Evolutionary conservation across 1,284 basidiomycete genomes (phyloP), one percentile per base, ranked within the genome.

Genomic region (Porogramme epimiltina): DNA sequence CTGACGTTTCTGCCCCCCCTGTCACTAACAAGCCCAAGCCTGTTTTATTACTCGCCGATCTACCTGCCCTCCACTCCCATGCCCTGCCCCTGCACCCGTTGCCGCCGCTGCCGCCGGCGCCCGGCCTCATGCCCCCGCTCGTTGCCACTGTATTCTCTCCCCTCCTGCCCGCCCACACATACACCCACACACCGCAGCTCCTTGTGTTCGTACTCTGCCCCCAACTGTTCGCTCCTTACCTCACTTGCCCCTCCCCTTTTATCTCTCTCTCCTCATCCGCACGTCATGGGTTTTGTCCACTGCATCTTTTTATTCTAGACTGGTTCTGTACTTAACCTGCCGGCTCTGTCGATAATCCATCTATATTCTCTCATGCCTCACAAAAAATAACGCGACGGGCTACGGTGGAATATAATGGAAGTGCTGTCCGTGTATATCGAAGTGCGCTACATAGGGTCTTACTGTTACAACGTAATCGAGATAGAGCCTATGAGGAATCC

Each of bases 241-340:
- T 37, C n/a, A 39, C 16, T 49, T 54, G 51, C 34, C 34, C n/a
- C 34, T 37, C 34, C n/a, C 9, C 34, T n/a, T 18, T 37, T 16
- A 16, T 18, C 34, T 37, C 34, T 37, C 34, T 37, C 34, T 16
- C n/a, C 34, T 37, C 34, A 31, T 47, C 42, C 44, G 47, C 51
- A 57, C 43, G 47, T 57, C 53, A 54, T 51, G 55, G 58, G 54
- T 49, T 52, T 16, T 37, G 13, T 37, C n/a, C 55, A 51, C 49
- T 55, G 58, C 55, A 57, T 58, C 48, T 54, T 55, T 60, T 57
- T 55, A 55, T 58, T 58, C 37, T 54, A 58, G 54, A 56, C 47
- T 61, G 56, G 53, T 57, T 37, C 13, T 57, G 56, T 61, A 61
- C 54, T 54, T 61, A 56, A 49, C 49, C 52, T 52, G 55, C 52